Conservation (phyloP, 139 green algal species). For the Ostreobium quekettii region DNA sequence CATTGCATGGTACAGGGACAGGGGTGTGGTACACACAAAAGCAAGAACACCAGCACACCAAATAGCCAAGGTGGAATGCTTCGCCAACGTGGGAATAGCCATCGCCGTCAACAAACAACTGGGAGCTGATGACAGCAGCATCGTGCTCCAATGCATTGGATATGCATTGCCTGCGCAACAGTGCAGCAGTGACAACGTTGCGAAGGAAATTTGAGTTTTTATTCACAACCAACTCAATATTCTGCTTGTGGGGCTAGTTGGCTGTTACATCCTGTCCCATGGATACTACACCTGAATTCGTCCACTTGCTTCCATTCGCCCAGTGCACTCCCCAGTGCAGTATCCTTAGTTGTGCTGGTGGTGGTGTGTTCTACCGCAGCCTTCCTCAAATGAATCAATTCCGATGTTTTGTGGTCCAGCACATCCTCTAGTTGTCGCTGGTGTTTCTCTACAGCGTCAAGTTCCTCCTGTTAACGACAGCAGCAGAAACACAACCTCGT, state of each 20-base stretch:
- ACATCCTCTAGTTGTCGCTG: conserved; percentile 77
- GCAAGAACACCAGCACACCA: background rate
- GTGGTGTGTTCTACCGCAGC: conserved; percentile 30
- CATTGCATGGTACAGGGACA: background rate
- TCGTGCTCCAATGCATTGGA: background rate
- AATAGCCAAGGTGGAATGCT: background rate
- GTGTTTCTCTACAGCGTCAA: conserved; percentile 76
- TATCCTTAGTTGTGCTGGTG: conserved; percentile 20
- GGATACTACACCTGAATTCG: background rate
- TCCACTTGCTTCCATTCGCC: conserved; percentile 26
- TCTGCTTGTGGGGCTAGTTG: background rate
- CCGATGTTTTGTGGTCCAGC: conserved; percentile 76
- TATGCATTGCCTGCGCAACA: conserved; percentile 6
- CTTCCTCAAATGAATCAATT: conserved; percentile 70
- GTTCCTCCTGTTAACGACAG: conserved; percentile 55
- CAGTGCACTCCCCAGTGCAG: conserved; percentile 30
- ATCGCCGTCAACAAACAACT: background rate
- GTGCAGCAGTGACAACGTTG: background rate
- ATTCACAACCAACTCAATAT: background rate
- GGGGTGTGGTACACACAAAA: background rate
- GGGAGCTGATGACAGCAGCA: background rate
- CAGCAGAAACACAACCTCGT: no score
- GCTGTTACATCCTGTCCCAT: background rate
- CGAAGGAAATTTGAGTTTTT: background rate
- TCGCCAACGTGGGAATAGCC: background rate